Evolutionary conservation across 495 filamentous ascomycete species (phyloP).

Genomic region (Penicillium paradoxum): DNA sequence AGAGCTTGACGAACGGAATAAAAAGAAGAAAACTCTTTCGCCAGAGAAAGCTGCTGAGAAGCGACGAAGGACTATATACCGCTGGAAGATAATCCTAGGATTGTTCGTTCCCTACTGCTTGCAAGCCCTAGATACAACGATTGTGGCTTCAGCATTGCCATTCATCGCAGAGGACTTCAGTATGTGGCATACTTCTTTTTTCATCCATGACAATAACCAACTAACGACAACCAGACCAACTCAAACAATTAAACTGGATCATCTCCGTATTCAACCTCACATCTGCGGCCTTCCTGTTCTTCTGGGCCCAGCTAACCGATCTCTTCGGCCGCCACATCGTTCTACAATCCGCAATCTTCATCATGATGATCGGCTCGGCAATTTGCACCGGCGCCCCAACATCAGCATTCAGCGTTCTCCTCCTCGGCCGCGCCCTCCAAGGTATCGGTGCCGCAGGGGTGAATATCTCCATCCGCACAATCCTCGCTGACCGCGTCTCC

Average conservation of each 20-base stretch:
- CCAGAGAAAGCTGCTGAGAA: conserved; percentile 10
- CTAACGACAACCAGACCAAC: conserved; percentile 34
- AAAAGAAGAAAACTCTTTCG: conserved; percentile 1
- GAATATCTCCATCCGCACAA: conserved; percentile 47
- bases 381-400: conserved; percentile 50
- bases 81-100: conserved; percentile 50
- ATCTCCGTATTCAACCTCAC: conserved; percentile 58
- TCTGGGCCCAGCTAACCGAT: conserved; percentile 55
- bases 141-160: conserved; percentile 55
- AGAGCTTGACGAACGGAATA: neutral
- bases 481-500: conserved; percentile 53
- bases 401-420: conserved; percentile 44
- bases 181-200: conserved; percentile 17
- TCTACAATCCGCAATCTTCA: conserved; percentile 42
- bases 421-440: conserved; percentile 55
- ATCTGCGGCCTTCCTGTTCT: conserved; percentile 57
- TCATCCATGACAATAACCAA: neutral
- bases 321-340: conserved; percentile 51
- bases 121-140: conserved; percentile 52
- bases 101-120: conserved; percentile 50
- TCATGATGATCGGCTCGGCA: conserved; percentile 48
- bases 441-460: conserved; percentile 52
- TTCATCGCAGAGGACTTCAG: conserved; percentile 56
- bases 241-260: conserved; percentile 59
- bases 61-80: conserved; percentile 28